These are phyloP conservation scores for Dendrobium nobile DNA, from an alignment of 106 monocot genomes.

Conservation along the genomic window DNA sequence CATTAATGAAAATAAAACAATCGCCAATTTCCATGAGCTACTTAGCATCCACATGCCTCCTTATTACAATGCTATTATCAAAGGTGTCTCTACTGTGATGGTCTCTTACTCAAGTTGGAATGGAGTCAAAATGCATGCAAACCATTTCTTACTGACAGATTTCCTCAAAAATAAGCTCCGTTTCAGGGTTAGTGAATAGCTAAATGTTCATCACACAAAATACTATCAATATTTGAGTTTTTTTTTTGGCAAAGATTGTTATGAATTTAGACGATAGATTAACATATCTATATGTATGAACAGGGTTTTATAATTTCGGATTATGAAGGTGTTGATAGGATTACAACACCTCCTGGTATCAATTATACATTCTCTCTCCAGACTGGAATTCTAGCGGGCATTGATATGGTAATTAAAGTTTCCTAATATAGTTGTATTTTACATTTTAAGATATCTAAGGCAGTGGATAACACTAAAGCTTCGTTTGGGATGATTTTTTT, in stretches of 20 bases:
- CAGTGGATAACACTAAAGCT: background rate
- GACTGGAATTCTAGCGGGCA: constrained; percentile 44
- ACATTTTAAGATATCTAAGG: no score
- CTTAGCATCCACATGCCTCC: constrained; percentile 76
- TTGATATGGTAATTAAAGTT: constrained; percentile 51
- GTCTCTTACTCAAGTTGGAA: constrained; percentile 87
- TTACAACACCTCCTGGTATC: constrained; percentile 26
- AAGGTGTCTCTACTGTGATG: constrained; percentile 77
- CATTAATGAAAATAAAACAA: constrained; percentile 59
- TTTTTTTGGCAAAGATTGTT: background rate
- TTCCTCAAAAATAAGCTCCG: constrained; percentile 62
- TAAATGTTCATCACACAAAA: background rate
- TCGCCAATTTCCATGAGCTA: constrained; percentile 36
- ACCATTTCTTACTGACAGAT: constrained; percentile 51
- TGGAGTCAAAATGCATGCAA: constrained; percentile 82
- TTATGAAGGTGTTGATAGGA: constrained; percentile 56
- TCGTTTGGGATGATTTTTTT: background rate
- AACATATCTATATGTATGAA: background rate
- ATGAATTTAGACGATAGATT: background rate
- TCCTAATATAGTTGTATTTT: background rate
- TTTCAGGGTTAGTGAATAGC: constrained; percentile 44
- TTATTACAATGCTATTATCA: constrained; percentile 45
- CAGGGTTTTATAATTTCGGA: constrained; percentile 72
- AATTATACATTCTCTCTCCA: constrained; percentile 59
- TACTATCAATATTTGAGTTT: background rate